Evolutionary conservation across 2,329 filamentous ascomycete species (phyloP).

Genomic region (Arachnomyces sp.): DNA sequence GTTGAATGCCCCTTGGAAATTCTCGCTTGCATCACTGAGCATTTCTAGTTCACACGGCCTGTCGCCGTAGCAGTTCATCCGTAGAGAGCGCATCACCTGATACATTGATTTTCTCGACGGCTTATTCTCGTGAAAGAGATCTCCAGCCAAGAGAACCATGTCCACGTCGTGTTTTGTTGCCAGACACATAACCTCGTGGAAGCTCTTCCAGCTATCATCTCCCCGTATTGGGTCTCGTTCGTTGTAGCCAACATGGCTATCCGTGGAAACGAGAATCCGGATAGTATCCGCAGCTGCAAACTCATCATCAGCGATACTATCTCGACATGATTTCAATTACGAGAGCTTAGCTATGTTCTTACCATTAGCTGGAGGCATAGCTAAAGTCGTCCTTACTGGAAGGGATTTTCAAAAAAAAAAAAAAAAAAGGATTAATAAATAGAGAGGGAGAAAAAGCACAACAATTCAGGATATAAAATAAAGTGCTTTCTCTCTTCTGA

Average conservation of each 20-base stretch:
- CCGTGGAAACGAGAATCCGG: constrained; percentile 85
- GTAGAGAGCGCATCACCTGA: constrained; percentile 90
- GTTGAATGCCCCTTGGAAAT: constrained; percentile 81
- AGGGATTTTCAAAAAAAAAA: background rate
- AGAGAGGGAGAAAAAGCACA: too few species aligned
- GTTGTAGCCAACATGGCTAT: constrained; percentile 96
- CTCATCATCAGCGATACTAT: background rate
- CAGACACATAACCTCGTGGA: constrained; percentile 89
- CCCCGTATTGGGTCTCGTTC: constrained; percentile 91
- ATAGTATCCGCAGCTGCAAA: constrained; percentile 67
- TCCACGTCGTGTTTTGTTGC: constrained; percentile 86
- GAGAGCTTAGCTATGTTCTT: too few species aligned
- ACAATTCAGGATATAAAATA: too few species aligned
- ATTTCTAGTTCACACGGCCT: constrained; percentile 94
- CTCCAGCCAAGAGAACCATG: constrained; percentile 91
- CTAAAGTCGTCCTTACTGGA: background rate
- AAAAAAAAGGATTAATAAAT: background rate
- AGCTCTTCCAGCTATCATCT: constrained; percentile 92
- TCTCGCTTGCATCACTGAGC: constrained; percentile 83
- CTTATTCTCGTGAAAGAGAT: constrained; percentile 97
- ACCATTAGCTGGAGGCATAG: too few species aligned
- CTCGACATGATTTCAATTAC: too few species aligned
- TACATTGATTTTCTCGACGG: constrained; percentile 93
- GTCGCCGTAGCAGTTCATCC: constrained; percentile 89
- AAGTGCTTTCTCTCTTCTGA: background rate